Conservation (phyloP, 1,139 yeast species). For the Saccharomyces hybrid region DNA sequence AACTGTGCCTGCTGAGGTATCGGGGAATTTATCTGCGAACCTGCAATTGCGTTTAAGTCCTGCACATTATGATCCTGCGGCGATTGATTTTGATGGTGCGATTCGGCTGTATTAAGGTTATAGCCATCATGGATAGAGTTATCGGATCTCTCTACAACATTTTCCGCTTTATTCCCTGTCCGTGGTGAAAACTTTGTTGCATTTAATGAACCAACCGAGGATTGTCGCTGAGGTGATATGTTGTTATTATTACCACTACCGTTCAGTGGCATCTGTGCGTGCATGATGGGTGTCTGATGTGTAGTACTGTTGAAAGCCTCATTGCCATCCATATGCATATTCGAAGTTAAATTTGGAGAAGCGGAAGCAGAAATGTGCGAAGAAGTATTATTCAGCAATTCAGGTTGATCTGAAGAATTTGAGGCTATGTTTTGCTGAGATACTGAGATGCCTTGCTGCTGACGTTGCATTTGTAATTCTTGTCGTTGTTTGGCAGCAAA, state of each 20-base stretch:
- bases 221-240: neutral
- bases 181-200: neutral
- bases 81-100: neutral
- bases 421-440: neutral
- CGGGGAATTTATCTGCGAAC: neutral
- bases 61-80: neutral
- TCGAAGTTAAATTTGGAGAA: neutral
- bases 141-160: neutral
- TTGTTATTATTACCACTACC: neutral
- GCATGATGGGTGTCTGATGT: neutral
- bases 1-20: neutral
- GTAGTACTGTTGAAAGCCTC: neutral
- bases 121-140: neutral
- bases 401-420: neutral
- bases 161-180: neutral
- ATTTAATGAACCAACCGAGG: neutral
- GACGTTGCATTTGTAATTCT: slow-evolving; percentile 28
- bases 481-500: slow-evolving; percentile 45
- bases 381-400: neutral
- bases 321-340: neutral
- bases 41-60: neutral
- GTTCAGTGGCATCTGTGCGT: neutral
- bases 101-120: neutral
- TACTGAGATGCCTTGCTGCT: slow-evolving; percentile 9
- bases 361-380: neutral